Conservation (phyloP, 139 green algal species). For the Chlorella ohadii region DNA sequence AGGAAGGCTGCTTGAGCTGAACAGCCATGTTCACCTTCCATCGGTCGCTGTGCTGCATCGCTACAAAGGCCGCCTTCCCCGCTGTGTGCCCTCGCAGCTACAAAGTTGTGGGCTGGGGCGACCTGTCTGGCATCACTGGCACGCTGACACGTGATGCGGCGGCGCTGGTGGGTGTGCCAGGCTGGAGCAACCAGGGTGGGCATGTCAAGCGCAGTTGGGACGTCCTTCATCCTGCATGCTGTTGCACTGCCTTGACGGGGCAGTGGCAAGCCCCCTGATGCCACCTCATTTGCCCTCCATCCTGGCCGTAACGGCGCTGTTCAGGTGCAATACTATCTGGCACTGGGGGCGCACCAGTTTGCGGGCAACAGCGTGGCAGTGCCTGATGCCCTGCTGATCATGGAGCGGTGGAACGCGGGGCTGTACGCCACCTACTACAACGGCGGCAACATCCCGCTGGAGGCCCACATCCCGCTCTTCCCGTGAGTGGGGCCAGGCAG, state of each 20-base stretch:
- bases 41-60: no score
- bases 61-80: no score
- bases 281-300: no score
- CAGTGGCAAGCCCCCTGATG: no score
- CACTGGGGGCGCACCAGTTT: constrained; percentile 5
- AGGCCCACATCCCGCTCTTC: constrained; percentile 22
- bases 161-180: background rate
- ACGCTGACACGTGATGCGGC: background rate
- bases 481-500: background rate
- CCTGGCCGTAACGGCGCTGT: no score
- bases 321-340: constrained; percentile 25
- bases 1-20: no score
- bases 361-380: constrained; percentile 22
- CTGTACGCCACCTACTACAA: constrained; percentile 26
- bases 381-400: constrained; percentile 12
- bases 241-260: no score
- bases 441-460: constrained; percentile 30
- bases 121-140: background rate
- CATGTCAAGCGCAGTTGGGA: no score
- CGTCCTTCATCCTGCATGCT: no score
- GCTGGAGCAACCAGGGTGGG: no score
- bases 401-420: constrained; percentile 14
- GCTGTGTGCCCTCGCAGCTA: background rate
- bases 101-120: background rate
- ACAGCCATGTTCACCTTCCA: no score